Evolutionary conservation across 345 rosid species (phyloP).

Genomic region (Hypericum perforatum): DNA sequence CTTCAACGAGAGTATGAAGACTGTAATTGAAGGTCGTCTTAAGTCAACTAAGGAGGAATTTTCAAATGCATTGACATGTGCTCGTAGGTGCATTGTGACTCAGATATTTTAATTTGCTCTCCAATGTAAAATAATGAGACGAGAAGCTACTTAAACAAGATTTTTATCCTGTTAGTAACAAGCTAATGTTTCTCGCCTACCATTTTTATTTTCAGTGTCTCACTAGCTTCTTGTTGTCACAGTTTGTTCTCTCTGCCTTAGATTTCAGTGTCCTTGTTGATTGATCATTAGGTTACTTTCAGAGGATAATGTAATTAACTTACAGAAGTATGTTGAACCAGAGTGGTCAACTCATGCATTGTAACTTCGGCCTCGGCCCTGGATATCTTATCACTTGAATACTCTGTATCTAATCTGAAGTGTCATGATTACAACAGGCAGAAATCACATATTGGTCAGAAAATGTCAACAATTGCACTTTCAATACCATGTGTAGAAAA

Average conservation of each 20-base stretch:
- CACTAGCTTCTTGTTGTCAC: too few relatives aligned
- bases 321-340: constrained; percentile 79
- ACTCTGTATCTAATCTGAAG: constrained; percentile 56
- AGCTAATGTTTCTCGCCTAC: too few relatives aligned
- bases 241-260: too few relatives aligned
- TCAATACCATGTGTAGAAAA: constrained; percentile 3
- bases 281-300: background rate
- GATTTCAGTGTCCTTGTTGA: background rate
- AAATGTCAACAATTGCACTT: background rate
- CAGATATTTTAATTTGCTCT: too few relatives aligned
- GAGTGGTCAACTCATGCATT: constrained; percentile 57
- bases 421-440: constrained; percentile 15
- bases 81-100: background rate
- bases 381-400: constrained; percentile 23
- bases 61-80: background rate
- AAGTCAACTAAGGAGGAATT: constrained; percentile 3
- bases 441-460: constrained; percentile 8
- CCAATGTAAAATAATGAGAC: too few relatives aligned
- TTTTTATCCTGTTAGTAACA: too few relatives aligned
- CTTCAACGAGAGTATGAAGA: background rate
- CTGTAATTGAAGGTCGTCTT: background rate
- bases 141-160: too few relatives aligned
- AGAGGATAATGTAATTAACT: constrained; percentile 16
- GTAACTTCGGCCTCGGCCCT: constrained; percentile 52
- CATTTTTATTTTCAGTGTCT: too few relatives aligned